Conservation (phyloP, 345 rosid species). For the Xanthoceras sorbifolium region DNA sequence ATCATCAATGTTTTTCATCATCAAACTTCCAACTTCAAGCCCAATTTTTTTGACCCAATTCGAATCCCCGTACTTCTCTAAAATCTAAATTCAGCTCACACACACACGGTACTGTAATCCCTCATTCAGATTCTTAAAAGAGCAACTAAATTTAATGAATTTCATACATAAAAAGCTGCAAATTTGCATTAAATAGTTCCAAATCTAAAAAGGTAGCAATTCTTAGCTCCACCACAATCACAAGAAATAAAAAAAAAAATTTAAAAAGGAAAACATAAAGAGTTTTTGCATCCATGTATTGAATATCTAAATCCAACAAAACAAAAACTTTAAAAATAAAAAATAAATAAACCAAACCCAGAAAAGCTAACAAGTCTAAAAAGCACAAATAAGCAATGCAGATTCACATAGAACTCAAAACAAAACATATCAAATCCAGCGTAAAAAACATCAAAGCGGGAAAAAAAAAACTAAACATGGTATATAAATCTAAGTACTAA, state of each 20-base stretch:
- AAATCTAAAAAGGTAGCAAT: not conserved
- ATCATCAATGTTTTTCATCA: not conserved
- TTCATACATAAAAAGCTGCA: not conserved
- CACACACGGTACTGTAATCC: not conserved
- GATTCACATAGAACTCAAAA: not conserved
- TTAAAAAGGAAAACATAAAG: no score
- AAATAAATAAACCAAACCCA: not conserved
- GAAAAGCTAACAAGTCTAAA: not conserved
- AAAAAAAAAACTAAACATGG: no score
- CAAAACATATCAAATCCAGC: not conserved
- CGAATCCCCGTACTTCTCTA: not conserved
- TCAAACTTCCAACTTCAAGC: constrained; percentile 1
- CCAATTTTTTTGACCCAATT: not conserved
- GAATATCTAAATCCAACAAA: not conserved
- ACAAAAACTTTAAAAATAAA: not conserved
- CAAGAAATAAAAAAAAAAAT: not conserved
- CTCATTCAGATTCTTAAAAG: not conserved
- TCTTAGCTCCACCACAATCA: not conserved
- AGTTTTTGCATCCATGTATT: not conserved
- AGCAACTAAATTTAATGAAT: not conserved
- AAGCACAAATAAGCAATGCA: not conserved
- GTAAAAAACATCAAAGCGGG: no score
- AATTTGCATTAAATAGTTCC: not conserved
- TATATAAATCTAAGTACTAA: not conserved
- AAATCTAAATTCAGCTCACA: not conserved